These are phyloP conservation scores for Thelephora ganbajun DNA, from an alignment of 768 basidiomycete genomes.

Conservation along the genomic window DNA sequence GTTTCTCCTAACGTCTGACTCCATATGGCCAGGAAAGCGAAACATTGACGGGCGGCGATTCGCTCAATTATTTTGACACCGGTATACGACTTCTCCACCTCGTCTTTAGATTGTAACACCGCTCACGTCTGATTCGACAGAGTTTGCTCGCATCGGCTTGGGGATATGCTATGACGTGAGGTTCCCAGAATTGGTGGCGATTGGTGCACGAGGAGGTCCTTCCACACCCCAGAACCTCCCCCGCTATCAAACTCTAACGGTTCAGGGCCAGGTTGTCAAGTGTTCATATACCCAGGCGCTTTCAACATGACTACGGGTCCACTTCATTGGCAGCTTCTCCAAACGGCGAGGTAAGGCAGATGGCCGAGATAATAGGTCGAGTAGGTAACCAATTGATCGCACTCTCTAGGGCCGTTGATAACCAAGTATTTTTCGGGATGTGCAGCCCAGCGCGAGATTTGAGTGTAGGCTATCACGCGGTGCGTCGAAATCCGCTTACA, in stretches of 20 bases:
- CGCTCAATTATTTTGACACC: conserved; percentile 74
- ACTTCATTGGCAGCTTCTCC: conserved; percentile 89
- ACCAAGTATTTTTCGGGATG: conserved; percentile 93
- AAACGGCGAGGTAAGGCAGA: conserved; percentile 56
- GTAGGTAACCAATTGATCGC: background rate
- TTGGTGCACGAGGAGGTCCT: conserved; percentile 73
- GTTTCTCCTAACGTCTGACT: conserved; percentile 4
- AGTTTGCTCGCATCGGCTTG: conserved; percentile 93
- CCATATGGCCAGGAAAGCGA: conserved; percentile 62
- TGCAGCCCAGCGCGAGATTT: conserved; percentile 87
- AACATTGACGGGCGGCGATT: conserved; percentile 64
- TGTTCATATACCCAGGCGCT: conserved; percentile 85
- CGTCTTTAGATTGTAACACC: background rate
- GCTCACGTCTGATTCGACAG: conserved; percentile 24
- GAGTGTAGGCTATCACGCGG: conserved; percentile 77
- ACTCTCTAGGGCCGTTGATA: conserved; percentile 77
- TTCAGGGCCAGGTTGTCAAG: conserved; percentile 54
- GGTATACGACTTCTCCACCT: conserved; percentile 27
- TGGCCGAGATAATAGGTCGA: background rate
- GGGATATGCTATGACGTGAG: conserved; percentile 96
- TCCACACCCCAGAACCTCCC: background rate
- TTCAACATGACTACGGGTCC: conserved; percentile 96
- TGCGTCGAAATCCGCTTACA: conserved; percentile 21
- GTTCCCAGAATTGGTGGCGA: conserved; percentile 89
- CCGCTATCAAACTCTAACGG: background rate